Evolutionary conservation across 768 basidiomycete genomes (phyloP).

Genomic region (Macrolepiota dolichaula): DNA sequence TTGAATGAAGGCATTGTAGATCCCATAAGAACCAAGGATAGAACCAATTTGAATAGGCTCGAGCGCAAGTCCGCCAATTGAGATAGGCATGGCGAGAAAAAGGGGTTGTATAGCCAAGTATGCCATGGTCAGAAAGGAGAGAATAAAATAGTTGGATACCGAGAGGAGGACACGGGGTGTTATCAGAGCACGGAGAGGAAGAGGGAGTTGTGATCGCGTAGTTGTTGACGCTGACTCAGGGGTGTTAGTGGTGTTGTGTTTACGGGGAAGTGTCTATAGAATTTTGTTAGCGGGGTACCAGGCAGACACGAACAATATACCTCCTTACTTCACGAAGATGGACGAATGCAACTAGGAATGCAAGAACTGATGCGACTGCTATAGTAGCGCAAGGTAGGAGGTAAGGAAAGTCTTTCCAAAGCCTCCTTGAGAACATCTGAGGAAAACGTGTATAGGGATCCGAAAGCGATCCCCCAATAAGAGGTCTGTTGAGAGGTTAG

Average conservation of each 20-base stretch:
- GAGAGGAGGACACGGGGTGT: not conserved
- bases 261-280: not conserved
- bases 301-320: not conserved
- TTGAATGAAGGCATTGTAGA: conserved; percentile 37
- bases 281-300: not conserved
- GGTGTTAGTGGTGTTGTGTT: not conserved
- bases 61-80: conserved; percentile 62
- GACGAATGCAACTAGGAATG: conserved; percentile 27
- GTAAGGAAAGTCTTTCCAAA: conserved; percentile 55
- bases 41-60: conserved; percentile 59
- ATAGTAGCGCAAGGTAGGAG: conserved; percentile 58
- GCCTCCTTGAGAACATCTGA: conserved; percentile 31
- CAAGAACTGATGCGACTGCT: conserved; percentile 25
- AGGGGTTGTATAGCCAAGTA: conserved; percentile 54
- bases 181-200: not conserved
- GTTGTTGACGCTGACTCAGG: not conserved
- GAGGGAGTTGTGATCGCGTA: not conserved
- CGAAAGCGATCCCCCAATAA: conserved; percentile 48
- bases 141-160: conserved; percentile 11
- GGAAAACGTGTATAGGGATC: conserved; percentile 47
- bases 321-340: conserved; percentile 38
- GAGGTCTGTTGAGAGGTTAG: conserved; percentile 29
- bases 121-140: conserved; percentile 58
- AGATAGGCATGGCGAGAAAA: conserved; percentile 63
- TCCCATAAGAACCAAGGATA: conserved; percentile 34